Evolutionary conservation across 2,329 filamentous ascomycete genomes (phyloP).

Genomic region (Neonectria magnoliae): DNA sequence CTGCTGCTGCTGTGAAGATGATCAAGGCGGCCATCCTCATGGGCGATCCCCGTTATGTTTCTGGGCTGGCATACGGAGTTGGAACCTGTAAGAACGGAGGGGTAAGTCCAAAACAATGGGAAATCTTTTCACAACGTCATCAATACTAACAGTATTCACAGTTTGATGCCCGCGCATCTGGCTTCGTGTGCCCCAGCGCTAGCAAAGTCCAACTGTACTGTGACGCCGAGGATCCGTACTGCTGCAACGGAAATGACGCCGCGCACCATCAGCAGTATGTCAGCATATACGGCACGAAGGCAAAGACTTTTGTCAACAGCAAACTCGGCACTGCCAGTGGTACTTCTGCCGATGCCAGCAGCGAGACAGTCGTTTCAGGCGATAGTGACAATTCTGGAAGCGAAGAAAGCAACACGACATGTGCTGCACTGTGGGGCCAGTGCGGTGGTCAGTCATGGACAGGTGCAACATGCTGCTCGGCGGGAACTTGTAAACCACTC

Average conservation of each 20-base stretch:
- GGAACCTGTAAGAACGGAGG: constrained; percentile 67
- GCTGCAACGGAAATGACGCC: constrained; percentile 70
- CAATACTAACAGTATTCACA: constrained; percentile 39
- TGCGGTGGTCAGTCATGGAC: constrained; percentile 24
- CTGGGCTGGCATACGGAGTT: constrained; percentile 66
- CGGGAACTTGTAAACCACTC: constrained; percentile 20
- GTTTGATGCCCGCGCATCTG: constrained; percentile 68
- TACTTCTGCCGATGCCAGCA: constrained; percentile 57
- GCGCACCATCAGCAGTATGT: constrained; percentile 72
- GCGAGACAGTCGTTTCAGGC: too few relatives aligned
- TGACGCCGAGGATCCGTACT: constrained; percentile 71
- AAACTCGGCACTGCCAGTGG: constrained; percentile 33
- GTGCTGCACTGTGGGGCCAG: constrained; percentile 20
- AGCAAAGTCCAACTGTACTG: constrained; percentile 72
- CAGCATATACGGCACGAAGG: constrained; percentile 68
- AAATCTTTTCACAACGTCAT: not conserved
- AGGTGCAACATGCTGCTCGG: constrained; percentile 25
- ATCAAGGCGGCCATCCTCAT: constrained; percentile 74
- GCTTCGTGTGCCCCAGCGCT: constrained; percentile 64
- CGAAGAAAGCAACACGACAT: not conserved
- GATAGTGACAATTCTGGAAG: not conserved
- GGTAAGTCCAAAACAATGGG: constrained; percentile 52
- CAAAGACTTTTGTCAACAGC: constrained; percentile 67
- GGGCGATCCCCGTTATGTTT: constrained; percentile 68
- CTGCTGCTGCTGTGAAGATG: constrained; percentile 58